Conservation (phyloP, 2,329 filamentous ascomycete genomes). For the Dactylellina cionopaga region DNA sequence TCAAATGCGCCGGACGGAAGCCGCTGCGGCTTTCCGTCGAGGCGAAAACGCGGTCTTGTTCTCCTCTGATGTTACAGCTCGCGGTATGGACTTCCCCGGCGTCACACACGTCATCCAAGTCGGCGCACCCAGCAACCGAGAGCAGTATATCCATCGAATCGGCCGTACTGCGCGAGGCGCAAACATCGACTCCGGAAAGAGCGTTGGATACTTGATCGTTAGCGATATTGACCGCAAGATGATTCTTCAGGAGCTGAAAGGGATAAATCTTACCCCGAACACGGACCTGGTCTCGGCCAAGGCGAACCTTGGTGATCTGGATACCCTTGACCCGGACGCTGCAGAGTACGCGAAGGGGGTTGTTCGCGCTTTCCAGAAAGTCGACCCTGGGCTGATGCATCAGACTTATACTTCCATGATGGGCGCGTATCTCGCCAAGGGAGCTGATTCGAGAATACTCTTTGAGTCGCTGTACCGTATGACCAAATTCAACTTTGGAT, state of each 20-base stretch:
- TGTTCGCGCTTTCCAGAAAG: constrained; percentile 15
- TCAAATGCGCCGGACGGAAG: constrained; percentile 75
- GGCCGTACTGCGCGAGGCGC: constrained; percentile 78
- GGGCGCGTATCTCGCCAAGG: constrained; percentile 8
- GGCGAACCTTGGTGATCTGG: constrained; percentile 61
- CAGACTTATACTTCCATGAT: neutral
- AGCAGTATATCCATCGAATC: constrained; percentile 80
- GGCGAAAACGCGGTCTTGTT: constrained; percentile 70
- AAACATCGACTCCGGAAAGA: constrained; percentile 63
- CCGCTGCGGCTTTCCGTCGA: constrained; percentile 77
- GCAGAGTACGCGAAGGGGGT: constrained; percentile 28
- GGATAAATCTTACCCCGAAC: constrained; percentile 61
- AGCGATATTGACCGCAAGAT: constrained; percentile 65
- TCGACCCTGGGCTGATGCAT: neutral
- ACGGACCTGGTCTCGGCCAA: constrained; percentile 65
- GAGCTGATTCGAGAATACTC: neutral
- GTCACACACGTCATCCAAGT: constrained; percentile 83
- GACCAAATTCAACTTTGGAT: constrained; percentile 38
- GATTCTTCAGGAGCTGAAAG: constrained; percentile 66
- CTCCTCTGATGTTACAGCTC: constrained; percentile 81
- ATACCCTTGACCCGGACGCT: constrained; percentile 5
- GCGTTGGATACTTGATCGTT: constrained; percentile 71
- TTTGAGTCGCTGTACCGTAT: constrained; percentile 19
- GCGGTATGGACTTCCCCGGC: constrained; percentile 84
- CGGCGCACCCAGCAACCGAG: constrained; percentile 71